Base-by-base conservation (phyloP, 768 basidiomycete genomes). In the Mrakia frigida region DNA sequence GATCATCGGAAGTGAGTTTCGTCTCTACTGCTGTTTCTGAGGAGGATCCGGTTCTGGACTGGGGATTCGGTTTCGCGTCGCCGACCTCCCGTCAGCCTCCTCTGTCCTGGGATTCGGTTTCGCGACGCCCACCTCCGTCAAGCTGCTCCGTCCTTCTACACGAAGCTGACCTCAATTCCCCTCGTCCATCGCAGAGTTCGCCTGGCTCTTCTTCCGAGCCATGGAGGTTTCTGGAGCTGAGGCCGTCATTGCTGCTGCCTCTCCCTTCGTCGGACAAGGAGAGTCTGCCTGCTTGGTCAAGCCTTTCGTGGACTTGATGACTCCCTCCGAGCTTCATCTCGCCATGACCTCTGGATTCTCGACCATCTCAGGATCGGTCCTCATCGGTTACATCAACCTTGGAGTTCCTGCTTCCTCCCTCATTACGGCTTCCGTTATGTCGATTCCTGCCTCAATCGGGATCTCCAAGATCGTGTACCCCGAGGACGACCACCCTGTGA, bases 191-290 rank as follows among this genome's bases (percentile, higher is more conserved):
- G 88, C 88, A 80, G 86, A 92, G 82, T 94, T 96, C 81, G 94
- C 93, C 4, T 93, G 92, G 92, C 87, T 95, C 85, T 95, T 96
- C 87, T 93, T 92, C 86, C 94, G 93, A 83, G 84, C 92, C 72
- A 87, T 96, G 89, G 90, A 91, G 79, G 88, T 96, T 46, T 94
- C 94, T n/a, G 94, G 94, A 76, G 94, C 93, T 5, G 94, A 96
- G 82, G 93, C 94, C 50, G 91, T 96, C 75, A 92, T 96, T 60
- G 93, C 94, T 39, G 89, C 94, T 69, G 90, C 93, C 23, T 94
- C 93, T 0, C 94, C 94, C n/a, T 96, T 91, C 88, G 89, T 96
- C 79, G 94, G 94, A 31, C 91, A 92, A 84, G 93, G 91, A 81
- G 93, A 94, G 83, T 91, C 90, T 33, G 92, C 92, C 65, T 93